Evolutionary conservation across 192 early-diverging fungal species (phyloP).

Genomic region (Coemansia brasiliensis): DNA sequence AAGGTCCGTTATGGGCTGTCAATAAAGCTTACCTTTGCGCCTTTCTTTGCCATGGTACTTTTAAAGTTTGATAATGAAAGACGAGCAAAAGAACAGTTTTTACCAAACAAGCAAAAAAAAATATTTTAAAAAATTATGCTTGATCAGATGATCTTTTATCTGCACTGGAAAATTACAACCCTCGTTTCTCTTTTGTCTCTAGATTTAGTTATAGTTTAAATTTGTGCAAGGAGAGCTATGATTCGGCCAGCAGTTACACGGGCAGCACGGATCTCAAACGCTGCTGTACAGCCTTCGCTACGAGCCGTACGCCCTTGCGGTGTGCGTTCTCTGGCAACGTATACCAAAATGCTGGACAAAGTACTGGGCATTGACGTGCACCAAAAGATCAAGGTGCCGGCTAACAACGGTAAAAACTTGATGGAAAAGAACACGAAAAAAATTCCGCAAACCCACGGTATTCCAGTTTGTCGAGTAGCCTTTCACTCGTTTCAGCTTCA

Average conservation of each 20-base stretch:
- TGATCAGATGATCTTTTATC: slow-evolving; percentile 1
- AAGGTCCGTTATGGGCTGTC: neutral
- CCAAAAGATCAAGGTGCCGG: slow-evolving; percentile 18
- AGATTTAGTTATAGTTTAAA: neutral
- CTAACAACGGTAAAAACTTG: slow-evolving; percentile 17
- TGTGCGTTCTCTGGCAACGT: slow-evolving; percentile 25
- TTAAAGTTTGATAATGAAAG: neutral
- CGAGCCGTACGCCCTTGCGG: neutral
- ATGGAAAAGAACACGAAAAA: slow-evolving; percentile 22
- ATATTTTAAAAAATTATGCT: neutral
- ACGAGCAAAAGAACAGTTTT: slow-evolving; percentile 2
- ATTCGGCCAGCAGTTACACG: slow-evolving; percentile 9
- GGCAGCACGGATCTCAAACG: neutral
- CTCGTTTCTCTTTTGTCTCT: neutral
- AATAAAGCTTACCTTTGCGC: neutral
- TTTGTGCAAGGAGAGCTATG: neutral
- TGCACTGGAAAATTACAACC: neutral
- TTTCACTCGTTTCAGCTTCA: slow-evolving; percentile 79
- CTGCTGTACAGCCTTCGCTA: neutral
- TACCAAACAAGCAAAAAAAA: slow-evolving; percentile 1
- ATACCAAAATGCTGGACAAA: slow-evolving; percentile 46
- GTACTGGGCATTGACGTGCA: slow-evolving; percentile 41
- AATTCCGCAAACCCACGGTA: slow-evolving; percentile 61
- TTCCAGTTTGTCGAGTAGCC: slow-evolving; percentile 73
- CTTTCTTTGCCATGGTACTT: slow-evolving; percentile 18